These are phyloP conservation scores for Beta lomatogona DNA, from an alignment of 179 eudicot species.

Conservation along the genomic window DNA sequence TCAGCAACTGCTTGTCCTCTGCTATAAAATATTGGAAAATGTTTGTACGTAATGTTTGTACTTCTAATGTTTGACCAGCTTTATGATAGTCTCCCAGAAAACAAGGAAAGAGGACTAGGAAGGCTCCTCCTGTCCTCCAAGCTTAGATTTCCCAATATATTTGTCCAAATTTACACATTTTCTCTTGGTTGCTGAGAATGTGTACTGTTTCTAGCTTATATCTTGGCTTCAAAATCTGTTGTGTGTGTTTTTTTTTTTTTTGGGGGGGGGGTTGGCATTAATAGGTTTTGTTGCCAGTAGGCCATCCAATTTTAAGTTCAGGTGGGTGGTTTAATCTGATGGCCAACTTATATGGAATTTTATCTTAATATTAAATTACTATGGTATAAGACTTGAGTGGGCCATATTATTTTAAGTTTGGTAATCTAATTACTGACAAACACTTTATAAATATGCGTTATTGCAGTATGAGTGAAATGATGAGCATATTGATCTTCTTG, in stretches of 20 bases:
- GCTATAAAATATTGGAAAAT: no score
- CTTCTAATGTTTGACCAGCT: no score
- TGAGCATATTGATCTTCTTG: neutral
- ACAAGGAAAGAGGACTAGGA: neutral
- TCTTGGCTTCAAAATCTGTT: neutral
- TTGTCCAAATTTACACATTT: neutral
- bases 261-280: neutral
- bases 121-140: neutral
- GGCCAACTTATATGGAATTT: conserved; percentile 29
- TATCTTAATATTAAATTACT: neutral
- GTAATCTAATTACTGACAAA: conserved; percentile 20
- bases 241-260: neutral
- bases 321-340: conserved; percentile 32
- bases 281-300: conserved; percentile 6
- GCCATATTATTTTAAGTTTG: conserved; percentile 21
- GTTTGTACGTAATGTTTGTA: neutral
- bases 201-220: neutral
- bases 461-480: neutral
- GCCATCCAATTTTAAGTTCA: conserved; percentile 23
- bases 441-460: conserved; percentile 14
- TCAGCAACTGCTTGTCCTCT: no score
- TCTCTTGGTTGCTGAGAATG: conserved; percentile 19
- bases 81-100: neutral
- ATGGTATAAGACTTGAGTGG: conserved; percentile 15
- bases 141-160: conserved; percentile 12